Evolutionary conservation across 225 moss, liverwort and hornwort species (phyloP), one percentile per base, ranked within the genome.

Genomic region (Bryum argenteum): DNA sequence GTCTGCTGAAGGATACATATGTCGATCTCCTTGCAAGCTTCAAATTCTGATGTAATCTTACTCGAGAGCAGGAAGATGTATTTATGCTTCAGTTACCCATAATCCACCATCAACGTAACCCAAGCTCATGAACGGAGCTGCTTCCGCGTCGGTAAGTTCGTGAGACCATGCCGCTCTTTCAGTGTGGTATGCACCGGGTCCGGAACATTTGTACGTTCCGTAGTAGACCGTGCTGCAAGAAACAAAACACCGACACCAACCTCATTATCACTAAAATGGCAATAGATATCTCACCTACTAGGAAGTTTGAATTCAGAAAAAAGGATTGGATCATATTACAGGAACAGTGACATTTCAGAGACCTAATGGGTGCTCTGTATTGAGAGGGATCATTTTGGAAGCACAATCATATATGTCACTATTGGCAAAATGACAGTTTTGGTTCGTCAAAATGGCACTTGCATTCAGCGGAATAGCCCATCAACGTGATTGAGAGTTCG

Each of bases 131-230:
- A 89, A 89, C 14, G 89, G 83, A 1, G 76, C 74, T 1, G 89
- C 89, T 61, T 89, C 26, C 14, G 70, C 73, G 59, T 78, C 85
- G 0, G 69, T 79, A 43, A 89, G 86, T 70, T 81, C 83, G 65
- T 81, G 83, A 28, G 83, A 83, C 74, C 74, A 89, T 12, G 72
- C 61, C 41, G 73, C 83, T 71, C 89, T 59, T 15, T 68, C 73
- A 1, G 67, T 50, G 23, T 75, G 28, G 67, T 77, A 79, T 47
- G 89, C 81, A 6, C 89, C 89, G 7, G 81, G 78, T 15, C 89
- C 89, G 12, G 60, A 83, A 58, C 83, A 83, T 44, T 80, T 74
- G 74, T 89, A 86, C 66, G 75, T 78, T 0, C 89, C 89, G n/a
- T 83, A 89, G 64, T 66, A 86, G 1, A 86, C 86, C 19, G 89